Conservation (phyloP, 2,329 filamentous ascomycete species). For the Sporothrix pallida region DNA sequence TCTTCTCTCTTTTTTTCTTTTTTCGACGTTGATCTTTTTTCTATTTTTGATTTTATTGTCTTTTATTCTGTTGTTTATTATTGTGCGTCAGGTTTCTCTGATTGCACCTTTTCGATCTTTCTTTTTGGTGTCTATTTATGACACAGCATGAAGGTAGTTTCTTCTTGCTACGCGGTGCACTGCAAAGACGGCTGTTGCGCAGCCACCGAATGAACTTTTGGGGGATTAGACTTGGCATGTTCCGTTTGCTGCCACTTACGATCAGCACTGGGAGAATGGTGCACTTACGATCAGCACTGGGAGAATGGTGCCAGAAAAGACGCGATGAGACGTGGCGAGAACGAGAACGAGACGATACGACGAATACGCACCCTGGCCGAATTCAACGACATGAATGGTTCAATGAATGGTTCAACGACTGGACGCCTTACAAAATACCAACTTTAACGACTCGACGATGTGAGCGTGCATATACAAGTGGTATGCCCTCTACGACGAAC, state of each 20-base stretch:
- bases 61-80: background rate
- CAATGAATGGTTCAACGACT: slow-evolving; percentile 32
- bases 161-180: background rate
- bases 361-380: slow-evolving; percentile 24
- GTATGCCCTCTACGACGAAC: background rate
- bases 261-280: background rate
- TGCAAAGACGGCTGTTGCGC: background rate
- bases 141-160: background rate
- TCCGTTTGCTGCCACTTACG: background rate
- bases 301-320: background rate
- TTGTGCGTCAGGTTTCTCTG: background rate
- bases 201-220: background rate
- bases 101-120: background rate
- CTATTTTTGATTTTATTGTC: background rate
- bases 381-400: slow-evolving; percentile 31
- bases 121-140: background rate
- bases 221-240: slow-evolving; percentile 5
- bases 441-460: slow-evolving; percentile 1
- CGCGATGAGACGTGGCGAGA: slow-evolving; percentile 18
- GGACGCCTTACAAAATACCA: slow-evolving; percentile 32
- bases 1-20: slow-evolving; percentile 4
- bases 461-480: background rate
- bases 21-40: background rate
- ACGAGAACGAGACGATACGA: slow-evolving; percentile 33
- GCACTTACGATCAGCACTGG: background rate